Evolutionary conservation across 306 rosid genomes (phyloP), one percentile per base, ranked within the genome.

Genomic region (Ziziphus jujuba): DNA sequence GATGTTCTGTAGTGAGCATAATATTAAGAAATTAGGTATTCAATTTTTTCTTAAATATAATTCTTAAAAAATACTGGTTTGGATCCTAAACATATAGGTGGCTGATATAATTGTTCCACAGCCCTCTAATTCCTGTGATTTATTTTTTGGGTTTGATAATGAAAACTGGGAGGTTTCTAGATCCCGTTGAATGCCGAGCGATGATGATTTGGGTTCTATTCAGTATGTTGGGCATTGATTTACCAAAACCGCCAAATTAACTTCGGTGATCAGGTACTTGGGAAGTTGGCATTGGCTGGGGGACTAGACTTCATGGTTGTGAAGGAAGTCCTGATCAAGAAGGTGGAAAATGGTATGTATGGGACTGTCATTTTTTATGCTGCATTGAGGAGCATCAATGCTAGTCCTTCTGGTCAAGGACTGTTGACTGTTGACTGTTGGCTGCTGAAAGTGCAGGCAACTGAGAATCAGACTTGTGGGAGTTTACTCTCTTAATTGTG

Each of bases 181-280:
- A 57, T 56, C 82, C 61, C 74, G 75, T 17, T 51, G 72, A 20
- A 67, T 38, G 63, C 35, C 60, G 48, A 78, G 69, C 69, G 70
- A 74, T 12, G 72, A 69, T 7, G 66, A 58, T 52, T 55, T 51
- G 38, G 56, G 58, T 10, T 20, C 19, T n/a, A 52, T 65, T 34
- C 73, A 59, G 43, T 56, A 73, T 49, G 53, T 59, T 34, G 61
- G 73, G 63, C 58, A 80, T 80, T 2, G 85, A 72, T 72, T 66
- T 72, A 38, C 76, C 81, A 1, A 76, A 72, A 53, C 81, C 81
- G 1, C 85, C 85, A 28, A 75, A 52, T n/a, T 54, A 71, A 72
- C 63, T 80, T 80, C 21, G 81, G 81, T 7, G 79, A n/a, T n/a
- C n/a, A 76, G 40, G 63, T 76, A 48, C 61, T 80, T 2, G 81